Conservation (phyloP, 306 rosid genomes). For the Ochetophila trinervis region DNA sequence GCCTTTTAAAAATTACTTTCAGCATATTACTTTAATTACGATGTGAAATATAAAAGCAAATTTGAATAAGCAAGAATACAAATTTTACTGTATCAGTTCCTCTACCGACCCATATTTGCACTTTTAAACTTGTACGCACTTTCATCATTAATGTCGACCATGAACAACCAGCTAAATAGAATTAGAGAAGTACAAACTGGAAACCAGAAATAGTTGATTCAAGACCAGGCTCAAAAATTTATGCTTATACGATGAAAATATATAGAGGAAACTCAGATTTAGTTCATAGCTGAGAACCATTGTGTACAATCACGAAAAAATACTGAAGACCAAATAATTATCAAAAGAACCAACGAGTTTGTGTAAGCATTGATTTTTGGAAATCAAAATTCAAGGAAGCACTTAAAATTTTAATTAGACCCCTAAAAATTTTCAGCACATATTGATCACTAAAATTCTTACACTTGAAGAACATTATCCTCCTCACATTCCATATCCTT, state of each 20-base stretch:
- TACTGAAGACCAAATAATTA: conserved; percentile 12
- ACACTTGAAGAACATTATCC: conserved; percentile 7
- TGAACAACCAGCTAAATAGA: background rate
- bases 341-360: conserved; percentile 21
- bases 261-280: background rate
- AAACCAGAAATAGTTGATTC: background rate
- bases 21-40: too few species aligned
- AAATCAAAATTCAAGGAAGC: conserved; percentile 24
- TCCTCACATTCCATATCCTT: conserved; percentile 11
- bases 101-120: too few species aligned
- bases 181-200: background rate
- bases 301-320: background rate
- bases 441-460: conserved; percentile 2
- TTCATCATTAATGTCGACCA: too few species aligned
- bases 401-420: conserved; percentile 18
- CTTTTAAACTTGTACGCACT: too few species aligned
- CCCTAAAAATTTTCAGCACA: background rate
- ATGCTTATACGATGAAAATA: conserved; percentile 6
- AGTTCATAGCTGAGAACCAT: conserved; percentile 6
- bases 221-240: background rate
- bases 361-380: conserved; percentile 17
- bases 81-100: too few species aligned
- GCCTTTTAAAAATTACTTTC: too few species aligned
- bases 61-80: too few species aligned
- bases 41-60: too few species aligned